These are phyloP conservation scores for Magnaporthales sp. DNA, from an alignment of 2,329 filamentous ascomycete species.

Conservation along the genomic window DNA sequence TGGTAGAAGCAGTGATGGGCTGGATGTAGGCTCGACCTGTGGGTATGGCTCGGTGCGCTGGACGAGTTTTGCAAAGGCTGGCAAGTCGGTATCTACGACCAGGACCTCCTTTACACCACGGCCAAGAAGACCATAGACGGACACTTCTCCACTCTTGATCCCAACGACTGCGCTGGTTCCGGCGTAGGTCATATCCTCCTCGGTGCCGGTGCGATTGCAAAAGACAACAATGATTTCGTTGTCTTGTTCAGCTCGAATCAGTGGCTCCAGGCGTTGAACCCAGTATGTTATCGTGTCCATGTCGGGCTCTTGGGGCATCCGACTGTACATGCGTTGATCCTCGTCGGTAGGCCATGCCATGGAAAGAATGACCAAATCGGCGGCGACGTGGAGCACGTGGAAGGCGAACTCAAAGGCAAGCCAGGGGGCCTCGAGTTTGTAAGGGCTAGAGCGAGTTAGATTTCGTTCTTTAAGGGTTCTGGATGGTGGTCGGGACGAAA, in stretches of 20 bases:
- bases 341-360: slow-evolving; percentile 72
- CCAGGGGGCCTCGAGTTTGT: slow-evolving; percentile 41
- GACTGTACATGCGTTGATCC: slow-evolving; percentile 35
- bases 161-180: slow-evolving; percentile 66
- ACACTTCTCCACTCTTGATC: slow-evolving; percentile 55
- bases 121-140: slow-evolving; percentile 60
- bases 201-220: slow-evolving; percentile 60
- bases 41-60: neutral
- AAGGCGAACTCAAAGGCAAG: slow-evolving; percentile 40
- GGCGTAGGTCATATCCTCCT: slow-evolving; percentile 59
- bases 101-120: slow-evolving; percentile 60
- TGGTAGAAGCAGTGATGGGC: neutral
- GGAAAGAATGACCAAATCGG: slow-evolving; percentile 57
- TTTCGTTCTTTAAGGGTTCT: neutral
- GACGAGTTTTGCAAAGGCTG: slow-evolving; percentile 36
- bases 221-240: slow-evolving; percentile 63
- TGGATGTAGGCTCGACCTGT: neutral
- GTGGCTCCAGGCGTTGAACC: slow-evolving; percentile 62
- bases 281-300: slow-evolving; percentile 69
- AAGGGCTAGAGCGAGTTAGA: slow-evolving; percentile 27
- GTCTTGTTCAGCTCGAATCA: slow-evolving; percentile 40
- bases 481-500: neutral
- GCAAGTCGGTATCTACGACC: slow-evolving; percentile 45
- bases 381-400: slow-evolving; percentile 45
- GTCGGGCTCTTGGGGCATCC: slow-evolving; percentile 50